Evolutionary conservation across 2,329 filamentous ascomycete genomes (phyloP).

Genomic region (Cladosporium austrohemisphaericum): DNA sequence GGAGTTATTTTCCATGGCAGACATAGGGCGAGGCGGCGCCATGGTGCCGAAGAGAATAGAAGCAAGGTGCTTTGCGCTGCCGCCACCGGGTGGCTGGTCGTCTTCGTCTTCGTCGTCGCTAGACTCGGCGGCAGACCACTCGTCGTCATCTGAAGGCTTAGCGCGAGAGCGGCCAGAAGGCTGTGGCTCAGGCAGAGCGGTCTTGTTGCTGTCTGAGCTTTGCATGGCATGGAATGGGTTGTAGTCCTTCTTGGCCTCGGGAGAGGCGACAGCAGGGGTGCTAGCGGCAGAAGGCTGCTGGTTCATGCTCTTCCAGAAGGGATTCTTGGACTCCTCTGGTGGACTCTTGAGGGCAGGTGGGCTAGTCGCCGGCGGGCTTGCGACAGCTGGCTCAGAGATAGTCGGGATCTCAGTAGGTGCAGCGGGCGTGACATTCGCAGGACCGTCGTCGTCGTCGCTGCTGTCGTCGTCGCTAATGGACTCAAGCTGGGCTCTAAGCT

Average conservation of each 20-base stretch:
- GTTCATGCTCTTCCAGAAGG: conserved; percentile 86
- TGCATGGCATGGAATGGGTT: conserved; percentile 93
- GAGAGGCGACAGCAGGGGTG: conserved; percentile 43
- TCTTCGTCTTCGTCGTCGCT: conserved; percentile 66
- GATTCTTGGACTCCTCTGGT: conserved; percentile 82
- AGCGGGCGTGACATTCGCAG: conserved; percentile 62
- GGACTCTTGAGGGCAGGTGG: conserved; percentile 20
- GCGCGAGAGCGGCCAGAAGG: conserved; percentile 49
- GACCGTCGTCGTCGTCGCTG: conserved; percentile 73
- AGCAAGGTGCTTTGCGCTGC: conserved; percentile 84
- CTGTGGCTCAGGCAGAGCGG: conserved; percentile 48
- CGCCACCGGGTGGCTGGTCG: conserved; percentile 75
- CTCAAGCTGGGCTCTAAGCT: conserved; percentile 85
- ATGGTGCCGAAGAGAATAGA: conserved; percentile 96
- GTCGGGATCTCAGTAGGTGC: conserved; percentile 55
- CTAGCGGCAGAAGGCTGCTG: conserved; percentile 47
- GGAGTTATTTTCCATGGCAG: conserved; percentile 60
- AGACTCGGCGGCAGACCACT: conserved; percentile 79
- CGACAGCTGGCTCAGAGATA: conserved; percentile 42
- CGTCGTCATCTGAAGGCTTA: conserved; percentile 60
- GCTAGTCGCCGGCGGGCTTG: conserved; percentile 31
- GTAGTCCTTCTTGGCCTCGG: conserved; percentile 59
- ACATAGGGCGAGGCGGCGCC: conserved; percentile 85
- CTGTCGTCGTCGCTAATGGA: conserved; percentile 69
- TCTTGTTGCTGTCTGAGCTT: conserved; percentile 49